phyloP scores from a whole-genome alignment of 257 asterid species.

The Solanum sejunctum region DNA sequence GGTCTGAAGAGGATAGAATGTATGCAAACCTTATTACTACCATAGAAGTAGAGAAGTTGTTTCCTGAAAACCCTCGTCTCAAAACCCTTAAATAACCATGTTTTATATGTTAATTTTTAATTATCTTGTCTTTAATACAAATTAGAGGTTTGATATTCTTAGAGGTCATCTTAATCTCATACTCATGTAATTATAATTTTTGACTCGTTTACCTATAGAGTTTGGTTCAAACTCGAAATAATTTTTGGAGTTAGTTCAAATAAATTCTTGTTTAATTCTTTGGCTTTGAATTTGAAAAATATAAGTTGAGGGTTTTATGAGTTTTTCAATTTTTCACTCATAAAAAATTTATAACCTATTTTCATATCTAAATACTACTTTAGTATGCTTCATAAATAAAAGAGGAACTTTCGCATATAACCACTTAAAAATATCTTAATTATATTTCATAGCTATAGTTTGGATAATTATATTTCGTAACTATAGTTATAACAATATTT shows the following conservation, averaged over 20 bases:
- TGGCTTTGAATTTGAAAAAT: background rate
- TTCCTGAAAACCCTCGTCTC: no score
- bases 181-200: background rate
- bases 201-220: background rate
- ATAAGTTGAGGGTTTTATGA: background rate
- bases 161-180: background rate
- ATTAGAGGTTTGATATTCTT: background rate
- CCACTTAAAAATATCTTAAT: no score
- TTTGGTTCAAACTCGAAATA: background rate
- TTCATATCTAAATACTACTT: background rate
- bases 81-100: no score
- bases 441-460: no score
- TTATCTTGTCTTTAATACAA: background rate
- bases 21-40: no score
- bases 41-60: no score
- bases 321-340: background rate
- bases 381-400: background rate
- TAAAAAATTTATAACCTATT: background rate
- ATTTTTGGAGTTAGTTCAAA: background rate
- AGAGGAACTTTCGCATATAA: no score
- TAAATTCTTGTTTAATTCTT: background rate
- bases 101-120: background rate
- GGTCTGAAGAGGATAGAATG: no score
- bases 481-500: no score
- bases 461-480: no score